Evolutionary conservation across 23 red algal genomes (phyloP).

Genomic region (Gracilaria gracilis): DNA sequence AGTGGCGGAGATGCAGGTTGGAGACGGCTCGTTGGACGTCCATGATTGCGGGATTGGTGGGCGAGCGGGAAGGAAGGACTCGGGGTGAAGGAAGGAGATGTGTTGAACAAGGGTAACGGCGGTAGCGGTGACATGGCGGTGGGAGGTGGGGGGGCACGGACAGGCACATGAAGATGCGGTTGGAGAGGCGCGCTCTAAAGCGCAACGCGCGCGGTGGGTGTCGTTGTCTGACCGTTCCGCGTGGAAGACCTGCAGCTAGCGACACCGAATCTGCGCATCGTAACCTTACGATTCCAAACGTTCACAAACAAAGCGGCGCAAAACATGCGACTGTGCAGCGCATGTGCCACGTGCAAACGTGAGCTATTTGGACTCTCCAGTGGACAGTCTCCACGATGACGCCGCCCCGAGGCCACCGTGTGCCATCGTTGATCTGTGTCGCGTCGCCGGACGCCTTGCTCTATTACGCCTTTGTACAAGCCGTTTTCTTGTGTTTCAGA

Average conservation of each 20-base stretch:
- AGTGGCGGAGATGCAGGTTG: conserved; percentile 63
- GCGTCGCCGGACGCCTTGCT: too few relatives aligned
- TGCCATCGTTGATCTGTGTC: too few relatives aligned
- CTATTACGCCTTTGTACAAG: neutral
- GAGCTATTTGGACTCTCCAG: neutral
- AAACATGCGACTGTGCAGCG: neutral
- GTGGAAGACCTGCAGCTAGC: neutral
- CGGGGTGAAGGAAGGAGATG: neutral
- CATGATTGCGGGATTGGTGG: neutral
- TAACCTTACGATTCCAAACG: neutral
- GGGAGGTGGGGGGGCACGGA: neutral
- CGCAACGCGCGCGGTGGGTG: neutral
- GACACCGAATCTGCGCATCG: neutral
- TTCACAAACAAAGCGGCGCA: neutral
- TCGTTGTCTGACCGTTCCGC: conserved; percentile 12
- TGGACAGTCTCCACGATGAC: too few relatives aligned
- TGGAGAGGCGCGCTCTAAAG: neutral
- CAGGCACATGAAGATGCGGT: neutral
- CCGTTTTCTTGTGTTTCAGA: too few relatives aligned
- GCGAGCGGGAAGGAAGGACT: neutral
- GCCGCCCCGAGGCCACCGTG: too few relatives aligned
- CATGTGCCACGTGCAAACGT: neutral
- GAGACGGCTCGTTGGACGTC: conserved; percentile 14
- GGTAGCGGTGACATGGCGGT: neutral
- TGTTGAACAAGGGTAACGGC: neutral